Base-by-base conservation (phyloP, 2,329 filamentous ascomycete species). In the Monosporascus ibericus region DNA sequence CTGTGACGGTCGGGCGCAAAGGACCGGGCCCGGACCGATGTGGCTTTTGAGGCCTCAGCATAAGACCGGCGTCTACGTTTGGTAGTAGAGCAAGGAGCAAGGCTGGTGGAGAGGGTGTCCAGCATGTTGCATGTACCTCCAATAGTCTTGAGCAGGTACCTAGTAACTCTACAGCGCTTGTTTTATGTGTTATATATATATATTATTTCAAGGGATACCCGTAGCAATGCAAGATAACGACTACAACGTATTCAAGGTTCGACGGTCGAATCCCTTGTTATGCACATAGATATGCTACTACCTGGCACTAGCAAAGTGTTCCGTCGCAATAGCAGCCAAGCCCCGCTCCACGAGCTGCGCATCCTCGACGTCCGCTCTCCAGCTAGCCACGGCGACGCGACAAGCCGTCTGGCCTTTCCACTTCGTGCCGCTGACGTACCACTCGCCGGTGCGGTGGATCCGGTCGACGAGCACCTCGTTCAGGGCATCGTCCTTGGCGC, bases 311-410 rank as follows among this genome's bases (percentile, higher is more conserved):
- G 49, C 50, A 44, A 39, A 58, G 54, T 65, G 56, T 17, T 60
- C 58, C 44, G 55, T 48, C 4, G 72, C 74, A 49, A 85, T 75
- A 49, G 69, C 63, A 24, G 74, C 71, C 60, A 95, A 67, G 3
- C 92, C 84, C 5, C 76, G 71, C 55, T 73, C 78, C 17, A 95
- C 79, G n/a, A 90, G 67, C 20, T 70, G 71, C 54, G 86, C 71
- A 65, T 95, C 91, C 54, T 84, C 76, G 0, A 85, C 76, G 63
- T 92, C 78, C 2, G 88, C 86, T 68, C 81, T 82, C 90, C 91
- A 96, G 63, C 88, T 96, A 39, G 88, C 87, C 42, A 96, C 83
- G 0, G 92, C 92, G 60, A 96, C 82, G n/a, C 92, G 79, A 55
- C 85, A 87, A 8, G 92, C 92, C 52, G 85, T 80, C 52, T 75